phyloP scores from a whole-genome alignment of 202 grass and related monocot genomes.

The Panicum virgatum region DNA sequence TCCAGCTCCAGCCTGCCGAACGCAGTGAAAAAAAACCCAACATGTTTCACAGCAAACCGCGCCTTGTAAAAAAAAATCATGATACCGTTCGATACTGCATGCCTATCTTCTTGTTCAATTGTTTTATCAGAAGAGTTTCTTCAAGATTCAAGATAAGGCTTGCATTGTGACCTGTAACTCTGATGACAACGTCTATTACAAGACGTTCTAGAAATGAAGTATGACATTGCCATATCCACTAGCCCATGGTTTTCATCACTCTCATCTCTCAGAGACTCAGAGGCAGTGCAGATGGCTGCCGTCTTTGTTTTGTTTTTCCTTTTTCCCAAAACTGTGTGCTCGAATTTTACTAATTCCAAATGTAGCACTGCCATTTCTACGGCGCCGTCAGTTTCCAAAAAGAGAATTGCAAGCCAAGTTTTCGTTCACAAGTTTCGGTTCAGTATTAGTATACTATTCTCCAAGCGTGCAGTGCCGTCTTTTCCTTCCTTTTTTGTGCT shows the following conservation, averaged over 20 bases:
- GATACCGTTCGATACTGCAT: not conserved
- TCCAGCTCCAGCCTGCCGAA: no score
- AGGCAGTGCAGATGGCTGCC: not conserved
- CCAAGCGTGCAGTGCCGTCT: not conserved
- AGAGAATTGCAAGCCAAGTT: conserved; percentile 26
- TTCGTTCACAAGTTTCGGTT: not conserved
- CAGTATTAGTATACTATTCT: not conserved
- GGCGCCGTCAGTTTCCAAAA: not conserved
- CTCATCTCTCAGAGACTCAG: not conserved
- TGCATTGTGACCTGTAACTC: not conserved
- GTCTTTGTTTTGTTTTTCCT: not conserved
- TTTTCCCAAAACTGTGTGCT: not conserved
- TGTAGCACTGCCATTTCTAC: not conserved
- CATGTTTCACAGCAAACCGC: not conserved
- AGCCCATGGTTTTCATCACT: conserved; percentile 1
- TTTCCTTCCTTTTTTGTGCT: not conserved
- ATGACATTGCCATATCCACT: not conserved
- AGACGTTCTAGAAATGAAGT: not conserved
- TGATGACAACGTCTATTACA: not conserved
- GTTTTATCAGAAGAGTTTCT: not conserved
- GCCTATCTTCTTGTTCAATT: not conserved
- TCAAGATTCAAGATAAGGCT: not conserved
- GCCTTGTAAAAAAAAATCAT: not conserved
- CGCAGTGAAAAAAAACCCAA: no score
- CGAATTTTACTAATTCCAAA: not conserved